Percentiles rank a stretch among this genome's conserved stretches.
phyloP scores from a whole-genome alignment of 2,329 filamentous ascomycete species.

The Neonectria hederae region DNA sequence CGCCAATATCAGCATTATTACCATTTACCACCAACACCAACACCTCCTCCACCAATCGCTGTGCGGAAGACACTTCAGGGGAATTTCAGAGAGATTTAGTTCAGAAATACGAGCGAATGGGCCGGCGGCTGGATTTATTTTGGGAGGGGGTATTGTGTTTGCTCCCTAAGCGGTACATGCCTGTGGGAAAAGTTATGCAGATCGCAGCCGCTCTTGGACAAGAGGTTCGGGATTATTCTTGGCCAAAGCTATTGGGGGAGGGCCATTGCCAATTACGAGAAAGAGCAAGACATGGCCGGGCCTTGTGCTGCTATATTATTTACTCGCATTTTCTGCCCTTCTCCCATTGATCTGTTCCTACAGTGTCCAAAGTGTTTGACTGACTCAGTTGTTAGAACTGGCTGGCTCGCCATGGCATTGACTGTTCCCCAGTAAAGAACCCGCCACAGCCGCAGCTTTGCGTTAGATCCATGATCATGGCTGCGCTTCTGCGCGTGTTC shows the following conservation, averaged over 20 bases:
- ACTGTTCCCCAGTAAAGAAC: background rate
- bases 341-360: background rate
- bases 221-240: constrained; percentile 21
- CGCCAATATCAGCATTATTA: constrained; percentile 4
- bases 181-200: constrained; percentile 19
- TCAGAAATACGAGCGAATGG: constrained; percentile 17
- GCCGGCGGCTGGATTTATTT: constrained; percentile 7
- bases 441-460: background rate
- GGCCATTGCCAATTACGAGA: constrained; percentile 4
- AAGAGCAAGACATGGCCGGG: constrained; percentile 9
- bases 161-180: constrained; percentile 21
- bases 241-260: constrained; percentile 18
- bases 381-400: background rate
- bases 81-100: constrained; percentile 13
- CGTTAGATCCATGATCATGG: background rate
- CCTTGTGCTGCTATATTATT: constrained; percentile 6
- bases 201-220: constrained; percentile 18
- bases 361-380: background rate
- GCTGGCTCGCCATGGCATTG: background rate
- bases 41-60: background rate
- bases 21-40: background rate
- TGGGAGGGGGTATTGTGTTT: constrained; percentile 5
- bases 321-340: background rate
- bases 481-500: background rate
- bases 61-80: constrained; percentile 3